A percentile compares a stretch with the other conserved stretches of the same genome.
These are phyloP conservation scores for Meira miltonrushii DNA, from an alignment of 1,284 basidiomycete species.

Conservation along the genomic window DNA sequence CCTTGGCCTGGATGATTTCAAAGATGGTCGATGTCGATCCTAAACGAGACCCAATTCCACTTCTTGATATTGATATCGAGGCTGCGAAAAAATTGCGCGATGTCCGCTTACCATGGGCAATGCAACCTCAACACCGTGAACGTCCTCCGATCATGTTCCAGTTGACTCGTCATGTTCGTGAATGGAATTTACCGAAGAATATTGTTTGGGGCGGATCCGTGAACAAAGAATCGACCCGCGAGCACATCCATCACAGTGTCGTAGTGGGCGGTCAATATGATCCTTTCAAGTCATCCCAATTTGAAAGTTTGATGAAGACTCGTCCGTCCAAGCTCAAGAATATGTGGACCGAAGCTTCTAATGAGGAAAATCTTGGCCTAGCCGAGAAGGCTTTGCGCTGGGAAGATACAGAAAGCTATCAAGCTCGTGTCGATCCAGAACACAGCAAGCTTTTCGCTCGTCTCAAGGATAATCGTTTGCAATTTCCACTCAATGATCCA, in stretches of 20 bases:
- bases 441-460: too few relatives aligned
- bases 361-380: background rate
- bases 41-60: constrained; percentile 15
- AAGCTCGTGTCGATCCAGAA: too few relatives aligned
- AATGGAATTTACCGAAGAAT: background rate
- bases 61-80: constrained; percentile 28
- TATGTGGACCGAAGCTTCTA: background rate
- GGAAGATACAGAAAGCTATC: too few relatives aligned
- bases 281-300: background rate
- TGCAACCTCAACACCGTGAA: constrained; percentile 25
- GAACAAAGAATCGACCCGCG: background rate
- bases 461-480: too few relatives aligned
- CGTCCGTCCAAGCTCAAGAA: background rate
- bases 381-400: background rate
- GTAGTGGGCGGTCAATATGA: background rate
- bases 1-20: constrained; percentile 47
- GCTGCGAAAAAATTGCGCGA: constrained; percentile 23
- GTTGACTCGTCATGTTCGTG: background rate
- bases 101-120: constrained; percentile 24
- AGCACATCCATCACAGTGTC: constrained; percentile 1
- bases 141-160: constrained; percentile 7
- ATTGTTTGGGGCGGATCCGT: background rate
- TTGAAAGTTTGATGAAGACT: background rate
- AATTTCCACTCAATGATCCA: too few relatives aligned
- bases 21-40: constrained; percentile 27